These are phyloP conservation scores for Flaveria linearis DNA, from an alignment of 129 eudicot species.

Conservation along the genomic window DNA sequence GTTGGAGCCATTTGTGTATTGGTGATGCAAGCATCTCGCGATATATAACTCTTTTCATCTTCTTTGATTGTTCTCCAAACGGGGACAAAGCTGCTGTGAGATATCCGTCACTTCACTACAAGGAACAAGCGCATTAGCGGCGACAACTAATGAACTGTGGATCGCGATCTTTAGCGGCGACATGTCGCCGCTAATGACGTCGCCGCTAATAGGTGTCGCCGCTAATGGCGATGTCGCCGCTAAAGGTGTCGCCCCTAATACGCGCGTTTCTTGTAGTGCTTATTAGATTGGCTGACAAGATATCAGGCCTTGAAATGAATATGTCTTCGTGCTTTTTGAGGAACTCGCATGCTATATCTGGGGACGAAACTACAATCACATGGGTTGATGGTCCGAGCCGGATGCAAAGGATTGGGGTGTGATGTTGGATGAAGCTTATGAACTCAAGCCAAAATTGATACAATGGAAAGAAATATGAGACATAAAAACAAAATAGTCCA, in stretches of 20 bases:
- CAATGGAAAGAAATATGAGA: no score
- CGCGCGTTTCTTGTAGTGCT: no score
- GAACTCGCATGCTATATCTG: slow-evolving; percentile 38
- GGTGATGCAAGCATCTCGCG: slow-evolving; percentile 19
- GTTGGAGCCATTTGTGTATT: slow-evolving; percentile 29
- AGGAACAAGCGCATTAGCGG: no score
- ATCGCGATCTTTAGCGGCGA: no score
- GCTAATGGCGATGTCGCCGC: no score
- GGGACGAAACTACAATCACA: slow-evolving; percentile 40
- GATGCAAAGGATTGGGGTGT: slow-evolving; percentile 42
- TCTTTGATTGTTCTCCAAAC: slow-evolving; percentile 38
- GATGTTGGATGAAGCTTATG: no score
- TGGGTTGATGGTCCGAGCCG: slow-evolving; percentile 31
- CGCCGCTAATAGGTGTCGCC: no score
- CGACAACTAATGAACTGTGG: no score
- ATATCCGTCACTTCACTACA: slow-evolving; percentile 40
- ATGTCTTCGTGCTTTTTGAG: slow-evolving; percentile 38
- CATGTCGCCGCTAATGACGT: no score
- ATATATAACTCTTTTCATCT: slow-evolving; percentile 35
- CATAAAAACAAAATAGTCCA: no score
- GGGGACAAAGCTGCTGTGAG: slow-evolving; percentile 20
- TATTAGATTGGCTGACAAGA: slow-evolving; percentile 25
- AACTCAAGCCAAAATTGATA: no score
- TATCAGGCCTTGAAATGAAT: slow-evolving; percentile 41
- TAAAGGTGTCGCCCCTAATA: no score